Conservation (phyloP, 2,329 filamentous ascomycete genomes). For the Akanthomyces lecanii region DNA sequence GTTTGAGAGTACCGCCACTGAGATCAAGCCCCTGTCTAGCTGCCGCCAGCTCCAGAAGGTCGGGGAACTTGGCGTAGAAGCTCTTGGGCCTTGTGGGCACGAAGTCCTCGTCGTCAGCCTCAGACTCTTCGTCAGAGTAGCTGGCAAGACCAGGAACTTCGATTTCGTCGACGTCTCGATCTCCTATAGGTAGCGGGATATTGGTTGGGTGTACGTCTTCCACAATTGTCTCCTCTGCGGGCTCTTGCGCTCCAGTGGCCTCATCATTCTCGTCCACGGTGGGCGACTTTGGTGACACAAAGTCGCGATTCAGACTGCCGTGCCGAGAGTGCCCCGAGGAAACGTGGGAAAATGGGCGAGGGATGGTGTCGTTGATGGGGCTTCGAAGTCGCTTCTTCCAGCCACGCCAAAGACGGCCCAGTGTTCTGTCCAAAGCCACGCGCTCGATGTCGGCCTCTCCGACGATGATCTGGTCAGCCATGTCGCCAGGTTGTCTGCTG, state of each 20-base stretch:
- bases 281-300: constrained; percentile 30
- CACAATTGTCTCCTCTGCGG: constrained; percentile 19
- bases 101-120: constrained; percentile 36
- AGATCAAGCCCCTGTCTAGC: constrained; percentile 33
- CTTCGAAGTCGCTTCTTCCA: constrained; percentile 84
- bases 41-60: background rate
- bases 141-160: constrained; percentile 67
- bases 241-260: constrained; percentile 19
- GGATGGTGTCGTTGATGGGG: constrained; percentile 44
- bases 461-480: constrained; percentile 68
- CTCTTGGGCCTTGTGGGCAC: constrained; percentile 44
- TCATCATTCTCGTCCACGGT: constrained; percentile 17
- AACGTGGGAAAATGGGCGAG: constrained; percentile 47
- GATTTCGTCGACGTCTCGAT: constrained; percentile 73
- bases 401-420: constrained; percentile 87
- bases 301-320: constrained; percentile 36
- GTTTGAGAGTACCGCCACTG: constrained; percentile 30
- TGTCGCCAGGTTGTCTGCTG: constrained; percentile 40
- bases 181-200: constrained; percentile 64
- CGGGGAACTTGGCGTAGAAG: constrained; percentile 24
- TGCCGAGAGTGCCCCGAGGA: constrained; percentile 31
- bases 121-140: constrained; percentile 59
- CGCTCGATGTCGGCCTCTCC: constrained; percentile 92
- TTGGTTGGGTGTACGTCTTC: constrained; percentile 33
- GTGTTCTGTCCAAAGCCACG: constrained; percentile 79